These are phyloP conservation scores for Ligustrum vulgare DNA, from an alignment of 257 asterid genomes.

Conservation along the genomic window DNA sequence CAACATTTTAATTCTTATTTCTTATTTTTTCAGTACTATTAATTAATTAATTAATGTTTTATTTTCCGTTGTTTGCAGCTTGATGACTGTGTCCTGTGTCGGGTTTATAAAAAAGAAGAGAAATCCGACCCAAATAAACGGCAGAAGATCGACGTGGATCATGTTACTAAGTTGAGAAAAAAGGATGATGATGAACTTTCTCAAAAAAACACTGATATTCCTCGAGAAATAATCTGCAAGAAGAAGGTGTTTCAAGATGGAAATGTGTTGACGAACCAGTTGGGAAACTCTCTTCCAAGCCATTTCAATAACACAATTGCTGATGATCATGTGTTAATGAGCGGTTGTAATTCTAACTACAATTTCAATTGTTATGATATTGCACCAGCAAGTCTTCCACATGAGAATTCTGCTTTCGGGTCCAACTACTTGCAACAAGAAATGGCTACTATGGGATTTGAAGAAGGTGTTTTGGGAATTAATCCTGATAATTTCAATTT, in stretches of 20 bases:
- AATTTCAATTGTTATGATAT: neutral
- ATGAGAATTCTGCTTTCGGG: neutral
- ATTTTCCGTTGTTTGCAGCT: conserved; percentile 18
- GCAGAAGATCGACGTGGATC: neutral
- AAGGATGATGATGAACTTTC: neutral
- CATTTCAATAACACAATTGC: neutral
- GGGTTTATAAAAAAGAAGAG: conserved; percentile 23
- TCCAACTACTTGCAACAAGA: neutral
- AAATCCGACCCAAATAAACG: neutral
- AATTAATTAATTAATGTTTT: neutral
- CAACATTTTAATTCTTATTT: neutral
- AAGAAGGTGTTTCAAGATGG: neutral
- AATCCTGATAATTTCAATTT: neutral
- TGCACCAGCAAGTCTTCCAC: neutral
- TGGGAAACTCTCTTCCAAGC: neutral
- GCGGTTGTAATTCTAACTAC: neutral
- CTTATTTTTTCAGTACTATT: neutral
- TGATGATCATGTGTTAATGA: neutral
- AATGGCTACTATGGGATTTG: neutral
- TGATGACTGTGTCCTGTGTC: conserved; percentile 34
- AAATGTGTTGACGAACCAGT: neutral
- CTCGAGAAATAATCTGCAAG: neutral
- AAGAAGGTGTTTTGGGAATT: neutral
- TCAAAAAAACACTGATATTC: neutral
- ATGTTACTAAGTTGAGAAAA: neutral